Evolutionary conservation across 2,329 filamentous ascomycete species (phyloP), one percentile per base, ranked within the genome.

Genomic region (Capronia coronata): DNA sequence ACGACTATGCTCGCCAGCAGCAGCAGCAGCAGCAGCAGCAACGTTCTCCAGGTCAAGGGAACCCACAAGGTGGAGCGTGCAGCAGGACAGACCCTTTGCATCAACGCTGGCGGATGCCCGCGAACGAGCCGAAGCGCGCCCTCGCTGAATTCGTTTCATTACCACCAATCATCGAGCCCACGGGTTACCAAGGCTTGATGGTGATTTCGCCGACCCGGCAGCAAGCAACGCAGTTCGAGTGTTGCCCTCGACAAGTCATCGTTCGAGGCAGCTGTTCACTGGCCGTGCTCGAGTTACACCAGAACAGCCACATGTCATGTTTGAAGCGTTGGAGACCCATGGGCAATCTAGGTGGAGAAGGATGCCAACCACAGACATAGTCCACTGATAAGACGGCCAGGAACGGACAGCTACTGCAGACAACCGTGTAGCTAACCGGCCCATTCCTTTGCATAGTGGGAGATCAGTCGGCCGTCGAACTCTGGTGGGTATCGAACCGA

Each of bases 331-430:
- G 29, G 29, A 64, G 7, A 32, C 6, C 7, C 29, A 32, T 10
- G 6, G 25, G 25, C 25, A 18, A n/a, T n/a, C n/a, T 40, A 21
- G 32, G 40, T 39, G 51, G 38, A 43, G 44, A 48, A 11, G 9
- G 21, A 18, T n/a, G 35, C 8, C 35, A 21, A 43, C 25, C 25
- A 27, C 4, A 3, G 13, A 46, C 52, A n/a, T n/a, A n/a, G n/a
- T 42, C 48, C 52, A 50, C 52, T 49, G 48, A 48, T 44, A 48
- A 49, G 40, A 23, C 18, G 25, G 41, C 25, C 41, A 43, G 34
- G 34, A 37, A 37, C 34, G 34, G 3, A 11, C 6, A 37, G 34
- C 34, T 37, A 37, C 34, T 37, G 34, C 34, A 37, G 4, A 37
- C 10, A 44, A 48, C 51, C 42, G 42, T 46, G 42, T 42, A 42